Percentiles rank a stretch among this genome's conserved stretches.
phyloP scores from a whole-genome alignment of 257 asterid species.

The Coffea canephora region DNA sequence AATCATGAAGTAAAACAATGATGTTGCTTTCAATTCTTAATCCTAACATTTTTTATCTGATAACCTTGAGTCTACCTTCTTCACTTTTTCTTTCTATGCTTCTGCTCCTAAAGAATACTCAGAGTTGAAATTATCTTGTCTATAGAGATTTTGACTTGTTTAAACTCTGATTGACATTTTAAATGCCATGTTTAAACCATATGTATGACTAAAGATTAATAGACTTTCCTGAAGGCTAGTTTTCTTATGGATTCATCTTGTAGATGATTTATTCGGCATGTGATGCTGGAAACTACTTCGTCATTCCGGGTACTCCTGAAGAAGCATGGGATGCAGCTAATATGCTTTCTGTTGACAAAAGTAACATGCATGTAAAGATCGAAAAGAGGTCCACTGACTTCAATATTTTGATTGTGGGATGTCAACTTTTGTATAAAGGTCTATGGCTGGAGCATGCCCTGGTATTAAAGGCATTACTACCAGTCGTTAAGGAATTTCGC shows the following conservation, averaged over 20 bases:
- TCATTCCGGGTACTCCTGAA: conserved; percentile 78
- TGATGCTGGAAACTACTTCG: conserved; percentile 88
- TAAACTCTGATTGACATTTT: conserved; percentile 3
- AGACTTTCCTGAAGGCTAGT: conserved; percentile 7
- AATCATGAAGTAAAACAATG: neutral
- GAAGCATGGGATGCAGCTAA: conserved; percentile 64
- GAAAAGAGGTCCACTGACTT: conserved; percentile 46
- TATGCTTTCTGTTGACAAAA: conserved; percentile 28
- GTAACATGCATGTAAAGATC: conserved; percentile 31
- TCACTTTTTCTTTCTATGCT: neutral
- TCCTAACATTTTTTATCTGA: neutral
- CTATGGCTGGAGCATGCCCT: conserved; percentile 92
- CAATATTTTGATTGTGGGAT: conserved; percentile 68
- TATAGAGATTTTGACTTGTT: conserved; percentile 3
- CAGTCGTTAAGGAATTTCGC: conserved; percentile 44
- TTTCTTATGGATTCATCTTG: conserved; percentile 24
- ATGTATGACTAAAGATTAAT: neutral
- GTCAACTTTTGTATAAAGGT: conserved; percentile 67
- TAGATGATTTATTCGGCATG: conserved; percentile 77
- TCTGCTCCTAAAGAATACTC: neutral
- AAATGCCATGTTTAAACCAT: neutral
- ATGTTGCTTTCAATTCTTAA: neutral
- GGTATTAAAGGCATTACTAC: conserved; percentile 68
- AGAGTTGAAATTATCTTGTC: conserved; percentile 1
- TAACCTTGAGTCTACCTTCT: conserved; percentile 1